Evolutionary conservation across 306 rosid genomes (phyloP).

Genomic region (Glycine tomentella): DNA sequence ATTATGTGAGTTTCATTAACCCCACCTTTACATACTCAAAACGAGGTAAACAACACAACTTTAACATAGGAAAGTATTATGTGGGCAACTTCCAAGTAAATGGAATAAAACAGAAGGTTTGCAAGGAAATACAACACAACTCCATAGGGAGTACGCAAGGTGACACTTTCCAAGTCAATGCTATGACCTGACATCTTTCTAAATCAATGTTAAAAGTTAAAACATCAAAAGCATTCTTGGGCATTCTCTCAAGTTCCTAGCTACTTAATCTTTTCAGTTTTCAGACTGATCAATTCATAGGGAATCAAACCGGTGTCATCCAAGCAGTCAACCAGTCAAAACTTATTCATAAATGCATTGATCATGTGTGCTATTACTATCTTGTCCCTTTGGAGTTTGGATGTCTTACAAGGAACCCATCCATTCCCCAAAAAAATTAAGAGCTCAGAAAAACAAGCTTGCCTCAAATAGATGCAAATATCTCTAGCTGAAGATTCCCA

Average conservation of each 20-base stretch:
- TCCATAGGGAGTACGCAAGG: background rate
- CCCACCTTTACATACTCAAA: background rate
- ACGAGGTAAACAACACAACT: background rate
- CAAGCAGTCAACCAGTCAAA: background rate
- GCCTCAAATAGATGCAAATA: background rate
- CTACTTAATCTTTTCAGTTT: background rate
- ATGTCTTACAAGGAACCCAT: slow-evolving; percentile 2
- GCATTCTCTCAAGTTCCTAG: background rate
- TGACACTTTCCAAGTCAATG: background rate
- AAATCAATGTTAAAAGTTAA: background rate
- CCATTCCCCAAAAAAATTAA: background rate
- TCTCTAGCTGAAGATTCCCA: background rate
- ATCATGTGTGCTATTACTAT: background rate
- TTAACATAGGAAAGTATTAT: background rate
- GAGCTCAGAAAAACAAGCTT: background rate
- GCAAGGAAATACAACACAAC: too few species aligned
- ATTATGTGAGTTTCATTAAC: background rate
- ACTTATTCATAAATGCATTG: background rate
- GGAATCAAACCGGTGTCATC: background rate
- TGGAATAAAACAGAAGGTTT: background rate
- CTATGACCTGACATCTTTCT: background rate
- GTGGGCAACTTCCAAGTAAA: background rate
- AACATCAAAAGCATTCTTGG: slow-evolving; percentile 2
- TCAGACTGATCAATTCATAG: background rate
- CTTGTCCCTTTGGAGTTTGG: background rate